Conservation (phyloP, 2,329 filamentous ascomycete genomes). For the Talaromyces sp. region DNA sequence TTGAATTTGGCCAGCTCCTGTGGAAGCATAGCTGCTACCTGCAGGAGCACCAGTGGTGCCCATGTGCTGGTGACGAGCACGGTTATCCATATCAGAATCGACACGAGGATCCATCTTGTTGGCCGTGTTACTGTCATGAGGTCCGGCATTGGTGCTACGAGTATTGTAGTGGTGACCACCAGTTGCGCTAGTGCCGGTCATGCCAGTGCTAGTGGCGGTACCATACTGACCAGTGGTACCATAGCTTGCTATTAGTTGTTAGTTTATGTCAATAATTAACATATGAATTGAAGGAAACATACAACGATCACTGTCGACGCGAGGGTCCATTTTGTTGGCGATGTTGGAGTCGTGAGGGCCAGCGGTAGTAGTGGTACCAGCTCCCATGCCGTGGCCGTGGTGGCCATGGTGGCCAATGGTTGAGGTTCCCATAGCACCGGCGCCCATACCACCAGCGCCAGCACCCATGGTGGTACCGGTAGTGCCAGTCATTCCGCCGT, state of each 20-base stretch:
- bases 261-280: constrained; percentile 38
- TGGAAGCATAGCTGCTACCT: constrained; percentile 18
- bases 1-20: constrained; percentile 9
- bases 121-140: constrained; percentile 32
- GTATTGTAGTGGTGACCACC: constrained; percentile 13
- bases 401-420: constrained; percentile 28
- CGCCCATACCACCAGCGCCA: not conserved
- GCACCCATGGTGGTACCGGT: constrained; percentile 5
- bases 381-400: constrained; percentile 24
- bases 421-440: constrained; percentile 20
- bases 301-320: constrained; percentile 29
- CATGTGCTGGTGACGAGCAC: constrained; percentile 16
- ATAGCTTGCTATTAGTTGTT: constrained; percentile 43
- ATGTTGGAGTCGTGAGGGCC: constrained; percentile 38
- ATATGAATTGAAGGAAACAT: not conserved
- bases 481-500: constrained; percentile 8
- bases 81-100: constrained; percentile 34
- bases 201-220: not conserved
- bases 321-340: constrained; percentile 38
- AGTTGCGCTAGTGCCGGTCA: not conserved
- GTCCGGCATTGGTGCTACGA: constrained; percentile 35
- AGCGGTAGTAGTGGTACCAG: constrained; percentile 19
- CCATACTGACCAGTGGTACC: constrained; percentile 4
- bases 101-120: constrained; percentile 38
- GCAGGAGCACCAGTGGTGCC: constrained; percentile 8